Evolutionary conservation across 139 green algal species (phyloP).

Genomic region (Tetraselmis striata): DNA sequence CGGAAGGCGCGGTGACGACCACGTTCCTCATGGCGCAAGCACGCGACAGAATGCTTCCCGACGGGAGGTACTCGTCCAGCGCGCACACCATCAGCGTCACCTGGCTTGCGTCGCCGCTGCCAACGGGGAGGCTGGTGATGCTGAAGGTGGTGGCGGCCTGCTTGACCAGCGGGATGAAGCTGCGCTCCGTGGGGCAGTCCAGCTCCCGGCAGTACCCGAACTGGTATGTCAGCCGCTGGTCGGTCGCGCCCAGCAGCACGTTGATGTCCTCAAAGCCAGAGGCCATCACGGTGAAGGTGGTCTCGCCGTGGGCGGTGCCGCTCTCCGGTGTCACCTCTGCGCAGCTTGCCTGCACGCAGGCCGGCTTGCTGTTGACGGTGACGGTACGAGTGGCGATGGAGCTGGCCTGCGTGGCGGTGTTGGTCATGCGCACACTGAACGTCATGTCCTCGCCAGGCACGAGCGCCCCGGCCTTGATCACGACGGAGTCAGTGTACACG

Average conservation of each 20-base stretch:
- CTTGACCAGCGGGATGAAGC: not conserved
- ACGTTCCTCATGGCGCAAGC: not conserved
- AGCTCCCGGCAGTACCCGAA: not conserved
- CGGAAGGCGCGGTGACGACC: not conserved
- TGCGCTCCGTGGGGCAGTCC: not conserved
- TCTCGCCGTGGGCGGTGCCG: not conserved
- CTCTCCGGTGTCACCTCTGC: not conserved
- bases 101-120: not conserved
- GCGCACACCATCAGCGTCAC: not conserved
- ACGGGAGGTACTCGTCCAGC: not conserved
- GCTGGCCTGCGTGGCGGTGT: not conserved
- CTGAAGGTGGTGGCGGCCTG: not conserved
- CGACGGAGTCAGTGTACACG: not conserved
- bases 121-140: not conserved
- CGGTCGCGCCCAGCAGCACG: not conserved
- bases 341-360: not conserved
- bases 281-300: not conserved
- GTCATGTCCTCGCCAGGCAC: not conserved
- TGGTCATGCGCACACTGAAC: not conserved
- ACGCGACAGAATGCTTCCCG: not conserved
- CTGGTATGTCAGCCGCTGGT: not conserved
- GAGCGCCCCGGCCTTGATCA: not conserved
- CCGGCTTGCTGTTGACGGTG: not conserved
- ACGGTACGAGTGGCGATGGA: not conserved
- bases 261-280: not conserved